These are phyloP conservation scores for Samsoniella hepiali DNA, from an alignment of 2,329 filamentous ascomycete genomes.

Conservation along the genomic window DNA sequence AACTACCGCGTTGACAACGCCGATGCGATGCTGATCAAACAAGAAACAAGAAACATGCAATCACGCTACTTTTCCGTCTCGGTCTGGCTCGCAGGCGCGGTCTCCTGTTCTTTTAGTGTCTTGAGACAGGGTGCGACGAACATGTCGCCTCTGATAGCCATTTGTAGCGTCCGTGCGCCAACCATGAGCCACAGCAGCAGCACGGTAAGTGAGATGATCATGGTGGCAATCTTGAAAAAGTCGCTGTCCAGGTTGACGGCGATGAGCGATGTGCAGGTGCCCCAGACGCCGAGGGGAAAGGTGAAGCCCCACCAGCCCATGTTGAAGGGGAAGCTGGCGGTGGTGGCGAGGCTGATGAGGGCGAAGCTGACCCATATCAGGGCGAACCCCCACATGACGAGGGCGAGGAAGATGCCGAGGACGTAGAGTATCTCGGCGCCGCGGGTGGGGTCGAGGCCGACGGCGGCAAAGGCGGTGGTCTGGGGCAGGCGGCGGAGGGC, in stretches of 20 bases:
- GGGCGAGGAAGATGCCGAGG: conserved; percentile 46
- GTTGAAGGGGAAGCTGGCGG: conserved; percentile 42
- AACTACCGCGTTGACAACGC: conserved; percentile 2
- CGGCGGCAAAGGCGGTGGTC: conserved; percentile 44
- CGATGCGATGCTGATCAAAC: neutral
- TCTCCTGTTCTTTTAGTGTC: conserved; percentile 34
- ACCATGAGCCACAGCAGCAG: conserved; percentile 43
- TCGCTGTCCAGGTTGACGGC: conserved; percentile 40
- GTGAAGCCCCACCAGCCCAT: conserved; percentile 49
- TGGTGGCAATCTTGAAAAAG: conserved; percentile 42
- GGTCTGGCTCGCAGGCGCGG: conserved; percentile 26
- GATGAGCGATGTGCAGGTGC: conserved; percentile 39
- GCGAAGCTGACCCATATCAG: conserved; percentile 44
- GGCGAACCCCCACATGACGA: conserved; percentile 45
- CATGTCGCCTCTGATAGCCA: conserved; percentile 40
- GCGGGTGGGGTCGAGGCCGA: conserved; percentile 30
- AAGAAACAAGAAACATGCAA: neutral
- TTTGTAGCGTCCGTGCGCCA: conserved; percentile 35
- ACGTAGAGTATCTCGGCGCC: conserved; percentile 52
- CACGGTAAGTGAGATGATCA: conserved; percentile 40
- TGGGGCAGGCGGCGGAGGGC: conserved; percentile 40
- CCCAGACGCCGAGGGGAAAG: conserved; percentile 45
- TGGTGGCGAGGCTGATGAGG: conserved; percentile 39
- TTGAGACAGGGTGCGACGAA: conserved; percentile 45
- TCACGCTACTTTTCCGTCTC: conserved; percentile 25